Evolutionary conservation across 2,329 filamentous ascomycete genomes (phyloP).

Genomic region (Fonsecaea multimorphosa): DNA sequence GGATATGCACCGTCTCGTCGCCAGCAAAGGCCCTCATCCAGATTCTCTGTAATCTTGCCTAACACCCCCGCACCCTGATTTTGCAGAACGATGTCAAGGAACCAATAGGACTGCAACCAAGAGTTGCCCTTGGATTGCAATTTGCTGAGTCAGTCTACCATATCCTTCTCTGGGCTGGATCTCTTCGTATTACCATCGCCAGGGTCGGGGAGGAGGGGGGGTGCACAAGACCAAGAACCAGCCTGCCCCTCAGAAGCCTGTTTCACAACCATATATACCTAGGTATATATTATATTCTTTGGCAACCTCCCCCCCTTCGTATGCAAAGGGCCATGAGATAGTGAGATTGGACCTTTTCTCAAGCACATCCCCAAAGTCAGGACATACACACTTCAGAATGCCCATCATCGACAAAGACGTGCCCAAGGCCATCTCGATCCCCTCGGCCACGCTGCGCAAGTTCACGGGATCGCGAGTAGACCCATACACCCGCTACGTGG

Average conservation of each 20-base stretch:
- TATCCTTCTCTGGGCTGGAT: slow-evolving; percentile 15
- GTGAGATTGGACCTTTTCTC: neutral
- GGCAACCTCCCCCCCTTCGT: neutral
- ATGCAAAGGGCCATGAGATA: neutral
- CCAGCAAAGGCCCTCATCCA: neutral
- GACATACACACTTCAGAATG: slow-evolving; percentile 13
- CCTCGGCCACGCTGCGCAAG: slow-evolving; percentile 23
- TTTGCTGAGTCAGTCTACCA: slow-evolving; percentile 13
- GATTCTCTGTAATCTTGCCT: too few species aligned
- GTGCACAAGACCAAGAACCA: neutral
- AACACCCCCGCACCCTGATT: slow-evolving; percentile 4
- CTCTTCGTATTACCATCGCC: slow-evolving; percentile 12
- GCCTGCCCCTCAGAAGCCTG: neutral
- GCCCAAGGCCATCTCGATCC: slow-evolving; percentile 21
- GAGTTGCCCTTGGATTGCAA: neutral
- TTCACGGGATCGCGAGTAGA: slow-evolving; percentile 29
- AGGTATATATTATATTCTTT: too few species aligned
- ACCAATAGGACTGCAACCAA: slow-evolving; percentile 1
- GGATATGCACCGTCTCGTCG: too few species aligned
- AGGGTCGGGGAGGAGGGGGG: slow-evolving; percentile 26
- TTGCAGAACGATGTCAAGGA: neutral
- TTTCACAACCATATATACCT: neutral
- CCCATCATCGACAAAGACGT: slow-evolving; percentile 21
- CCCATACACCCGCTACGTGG: slow-evolving; percentile 35
- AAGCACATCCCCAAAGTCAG: neutral